Base-by-base conservation (phyloP, 495 filamentous ascomycete species). In the Trichoderma gamsii region DNA sequence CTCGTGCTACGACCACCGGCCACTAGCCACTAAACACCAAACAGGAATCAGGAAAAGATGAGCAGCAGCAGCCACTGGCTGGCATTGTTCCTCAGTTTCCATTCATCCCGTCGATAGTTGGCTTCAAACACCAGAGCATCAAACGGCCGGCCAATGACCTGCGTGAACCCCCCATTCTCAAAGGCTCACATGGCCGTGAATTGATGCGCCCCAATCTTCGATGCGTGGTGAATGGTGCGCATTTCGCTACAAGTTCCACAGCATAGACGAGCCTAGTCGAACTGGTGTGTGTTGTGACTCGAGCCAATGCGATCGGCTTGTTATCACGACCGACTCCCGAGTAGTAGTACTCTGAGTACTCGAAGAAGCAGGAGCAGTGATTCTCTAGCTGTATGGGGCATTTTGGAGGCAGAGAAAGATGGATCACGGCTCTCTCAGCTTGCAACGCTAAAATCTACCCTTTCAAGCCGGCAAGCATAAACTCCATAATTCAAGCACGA, bases 141-240 rank as follows among this genome's bases (percentile, higher is more conserved):
- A 61, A 7, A 32, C 56, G 12, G 35, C 27, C 25, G 23, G n/a
- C 56, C 56, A 61, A 61, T 61, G 25, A 29, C 25, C 23, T 61
- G 56, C 25, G 56, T 11, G 23, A 61, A 32, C 3, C 8, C 56
- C 27, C 56, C 56, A 61, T 61, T 4, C 16, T 32, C 23, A 32
- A 32, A 27, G 25, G 56, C 56, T 61, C 56, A 61, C 56, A 61
- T 61, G 56, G 56, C 56, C 56, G 27, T 61, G 56, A 27, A 15
- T 32, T 12, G 16, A 61, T 61, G 56, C 56, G 56, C 56, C 56
- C 56, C 56, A 32, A 61, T 61, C 15, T 29, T 61, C 23, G 11
- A 4, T 32, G 27, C 27, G 27, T 32, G 56, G 56, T 27, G 25
- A 25, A 32, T 32, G 25, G 56, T 32, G 13, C 56, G 27, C 27